These are phyloP conservation scores for Ceratobasidium sp. DNA, from an alignment of 1,284 basidiomycete genomes.

Conservation along the genomic window DNA sequence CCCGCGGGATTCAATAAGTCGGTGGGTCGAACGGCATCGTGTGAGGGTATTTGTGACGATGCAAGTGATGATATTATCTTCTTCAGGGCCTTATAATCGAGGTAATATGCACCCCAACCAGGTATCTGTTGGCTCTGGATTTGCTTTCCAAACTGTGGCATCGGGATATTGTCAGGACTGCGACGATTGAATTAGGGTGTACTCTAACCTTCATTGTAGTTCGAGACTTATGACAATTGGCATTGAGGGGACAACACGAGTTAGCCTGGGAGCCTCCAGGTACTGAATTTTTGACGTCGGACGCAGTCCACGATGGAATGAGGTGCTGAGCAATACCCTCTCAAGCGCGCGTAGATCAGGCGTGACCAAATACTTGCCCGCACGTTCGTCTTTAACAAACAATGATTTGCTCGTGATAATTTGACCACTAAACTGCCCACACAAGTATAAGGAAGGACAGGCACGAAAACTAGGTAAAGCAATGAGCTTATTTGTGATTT, in stretches of 20 bases:
- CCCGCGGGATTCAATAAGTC: constrained; percentile 53
- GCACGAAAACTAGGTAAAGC: constrained; percentile 17
- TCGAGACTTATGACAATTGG: constrained; percentile 16
- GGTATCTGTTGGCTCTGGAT: constrained; percentile 96
- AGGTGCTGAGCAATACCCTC: constrained; percentile 14
- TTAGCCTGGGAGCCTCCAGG: constrained; percentile 30
- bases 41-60: constrained; percentile 70
- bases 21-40: constrained; percentile 74
- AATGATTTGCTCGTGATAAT: constrained; percentile 36
- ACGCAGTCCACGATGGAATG: constrained; percentile 9
- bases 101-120: constrained; percentile 94
- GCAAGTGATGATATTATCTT: constrained; percentile 99
- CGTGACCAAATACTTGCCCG: constrained; percentile 38
- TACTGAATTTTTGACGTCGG: constrained; percentile 33
- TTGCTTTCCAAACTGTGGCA: constrained; percentile 92
- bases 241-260: constrained; percentile 35
- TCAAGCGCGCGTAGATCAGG: constrained; percentile 34
- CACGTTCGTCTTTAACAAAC: constrained; percentile 39
- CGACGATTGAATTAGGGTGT: constrained; percentile 8
- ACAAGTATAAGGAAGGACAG: constrained; percentile 22
- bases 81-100: constrained; percentile 98
- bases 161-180: neutral
- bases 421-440: constrained; percentile 14
- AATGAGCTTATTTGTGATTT: neutral
- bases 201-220: constrained; percentile 37